Evolutionary conservation across 352 stramenopile species (phyloP).

Genomic region (Pythium sukuiense): DNA sequence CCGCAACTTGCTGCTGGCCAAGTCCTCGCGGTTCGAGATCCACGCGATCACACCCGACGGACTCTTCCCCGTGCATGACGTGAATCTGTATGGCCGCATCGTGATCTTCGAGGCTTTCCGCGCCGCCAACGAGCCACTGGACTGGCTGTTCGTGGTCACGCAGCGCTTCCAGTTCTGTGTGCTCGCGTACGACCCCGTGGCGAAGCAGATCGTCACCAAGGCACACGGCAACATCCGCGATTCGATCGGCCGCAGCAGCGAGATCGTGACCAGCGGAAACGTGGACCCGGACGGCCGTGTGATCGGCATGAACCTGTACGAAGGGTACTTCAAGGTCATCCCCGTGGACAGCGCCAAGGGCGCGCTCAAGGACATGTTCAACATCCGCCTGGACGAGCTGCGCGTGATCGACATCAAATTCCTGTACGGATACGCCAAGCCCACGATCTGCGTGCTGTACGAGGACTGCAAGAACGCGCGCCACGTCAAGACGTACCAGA

Average conservation of each 20-base stretch:
- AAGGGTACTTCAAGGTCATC: slow-evolving; percentile 91
- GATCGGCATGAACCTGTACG: slow-evolving; percentile 92
- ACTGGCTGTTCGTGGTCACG: slow-evolving; percentile 89
- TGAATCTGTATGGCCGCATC: slow-evolving; percentile 87
- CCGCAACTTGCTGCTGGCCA: slow-evolving; percentile 90
- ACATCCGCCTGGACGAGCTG: slow-evolving; percentile 92
- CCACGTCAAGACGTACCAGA: slow-evolving; percentile 92
- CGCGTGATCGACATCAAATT: slow-evolving; percentile 94
- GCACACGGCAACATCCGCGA: slow-evolving; percentile 86
- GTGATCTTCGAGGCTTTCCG: slow-evolving; percentile 87
- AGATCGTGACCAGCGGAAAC: slow-evolving; percentile 88
- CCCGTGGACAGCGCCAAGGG: slow-evolving; percentile 83
- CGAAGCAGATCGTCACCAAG: slow-evolving; percentile 80
- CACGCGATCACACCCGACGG: slow-evolving; percentile 86
- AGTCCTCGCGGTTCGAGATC: slow-evolving; percentile 89
- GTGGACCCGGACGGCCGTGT: slow-evolving; percentile 84
- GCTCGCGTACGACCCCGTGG: slow-evolving; percentile 71
- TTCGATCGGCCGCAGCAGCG: slow-evolving; percentile 83
- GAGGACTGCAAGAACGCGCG: slow-evolving; percentile 88
- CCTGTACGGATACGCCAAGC: slow-evolving; percentile 85
- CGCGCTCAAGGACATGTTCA: slow-evolving; percentile 86
- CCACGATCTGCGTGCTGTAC: slow-evolving; percentile 91
- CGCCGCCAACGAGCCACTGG: slow-evolving; percentile 63
- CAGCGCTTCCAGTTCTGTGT: slow-evolving; percentile 92
- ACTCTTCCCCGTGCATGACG: slow-evolving; percentile 82